phyloP scores from a whole-genome alignment of 1,139 yeast species.

The Saccharomyces hybrid region DNA sequence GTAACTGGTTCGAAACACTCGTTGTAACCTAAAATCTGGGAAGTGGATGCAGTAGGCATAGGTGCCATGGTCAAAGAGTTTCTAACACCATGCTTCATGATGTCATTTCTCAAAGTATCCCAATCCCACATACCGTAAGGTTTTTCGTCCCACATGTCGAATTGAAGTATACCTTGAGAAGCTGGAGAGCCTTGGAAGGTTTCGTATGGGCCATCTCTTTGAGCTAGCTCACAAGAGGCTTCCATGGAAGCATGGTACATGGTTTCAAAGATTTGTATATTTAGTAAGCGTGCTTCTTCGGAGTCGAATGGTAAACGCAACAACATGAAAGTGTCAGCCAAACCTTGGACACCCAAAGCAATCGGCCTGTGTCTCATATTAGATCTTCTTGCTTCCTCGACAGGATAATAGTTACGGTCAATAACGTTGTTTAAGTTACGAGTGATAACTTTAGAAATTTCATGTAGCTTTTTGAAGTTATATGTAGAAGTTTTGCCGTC shows the following conservation, averaged over 20 bases:
- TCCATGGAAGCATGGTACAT: conserved; percentile 84
- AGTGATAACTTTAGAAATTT: conserved; percentile 64
- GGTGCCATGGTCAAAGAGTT: conserved; percentile 84
- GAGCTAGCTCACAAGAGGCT: conserved; percentile 68
- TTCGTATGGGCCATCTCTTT: conserved; percentile 54
- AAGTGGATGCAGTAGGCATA: conserved; percentile 95
- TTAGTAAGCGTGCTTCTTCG: conserved; percentile 60
- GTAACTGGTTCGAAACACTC: conserved; percentile 92
- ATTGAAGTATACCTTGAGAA: conserved; percentile 68
- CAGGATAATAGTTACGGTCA: conserved; percentile 73
- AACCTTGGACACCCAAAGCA: conserved; percentile 86
- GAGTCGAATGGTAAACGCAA: conserved; percentile 76
- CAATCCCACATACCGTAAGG: conserved; percentile 49
- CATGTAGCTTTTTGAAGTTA: conserved; percentile 64
- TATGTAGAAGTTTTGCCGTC: conserved; percentile 41
- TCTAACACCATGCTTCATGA: conserved; percentile 58
- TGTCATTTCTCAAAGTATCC: conserved; percentile 55
- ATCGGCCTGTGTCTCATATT: conserved; percentile 76
- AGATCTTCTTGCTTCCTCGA: conserved; percentile 57
- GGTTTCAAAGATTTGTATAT: conserved; percentile 79
- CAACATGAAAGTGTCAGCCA: conserved; percentile 74
- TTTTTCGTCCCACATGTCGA: conserved; percentile 61
- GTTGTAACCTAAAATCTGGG: conserved; percentile 80
- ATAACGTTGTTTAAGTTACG: conserved; percentile 69
- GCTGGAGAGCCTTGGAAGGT: conserved; percentile 76